Base-by-base conservation (phyloP, 257 asterid species). In the Euphrasia confusa region DNA sequence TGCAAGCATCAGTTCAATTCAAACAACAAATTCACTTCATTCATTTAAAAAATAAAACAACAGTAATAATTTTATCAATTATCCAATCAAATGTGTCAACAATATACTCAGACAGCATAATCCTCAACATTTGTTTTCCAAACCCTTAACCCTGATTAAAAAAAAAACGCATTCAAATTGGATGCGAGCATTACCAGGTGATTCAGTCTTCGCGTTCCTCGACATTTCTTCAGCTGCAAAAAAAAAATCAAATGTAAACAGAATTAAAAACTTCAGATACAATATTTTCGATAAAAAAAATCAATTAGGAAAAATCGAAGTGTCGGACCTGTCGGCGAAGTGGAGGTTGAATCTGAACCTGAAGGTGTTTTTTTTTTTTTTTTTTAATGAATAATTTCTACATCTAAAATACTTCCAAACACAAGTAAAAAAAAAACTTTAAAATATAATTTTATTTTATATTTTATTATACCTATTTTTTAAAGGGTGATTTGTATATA, bases 141-240 rank as follows among this genome's bases (percentile, higher is more conserved):
- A 17, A 21, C 32, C 12, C 32, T 21, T 7, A 53, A 18, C 32
- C 13, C n/a, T 17, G 10, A 53, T 15, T 2, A 3, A 7, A 53
- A 18, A 53, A 59, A 27, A 32, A 21, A 18, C 44, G 32, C 40
- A 13, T 2, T 45, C 3, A 61, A 30, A 54, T 14, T 9, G 49
- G 37, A n/a, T 63, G 32, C 47, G 7, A 54, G 49, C 63, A 66
- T 66, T 71, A 72, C 76, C 76, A 33, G 62, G 61, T 48, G 68
- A 66, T 6, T 54, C 68, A 3, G 56, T 54, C 14, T 44, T 66
- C 69, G 61, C 57, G 33, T 60, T 14, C 68, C 40, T 61, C 72
- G 68, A 24, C 72, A 72, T 72, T 52, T 65, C 71, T 32, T 60
- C 24, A 50, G 54, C 50, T 44, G 50, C 50, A 44, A 3, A 44